Conservation (phyloP, 345 rosid species). For the Combretum micranthum region DNA sequence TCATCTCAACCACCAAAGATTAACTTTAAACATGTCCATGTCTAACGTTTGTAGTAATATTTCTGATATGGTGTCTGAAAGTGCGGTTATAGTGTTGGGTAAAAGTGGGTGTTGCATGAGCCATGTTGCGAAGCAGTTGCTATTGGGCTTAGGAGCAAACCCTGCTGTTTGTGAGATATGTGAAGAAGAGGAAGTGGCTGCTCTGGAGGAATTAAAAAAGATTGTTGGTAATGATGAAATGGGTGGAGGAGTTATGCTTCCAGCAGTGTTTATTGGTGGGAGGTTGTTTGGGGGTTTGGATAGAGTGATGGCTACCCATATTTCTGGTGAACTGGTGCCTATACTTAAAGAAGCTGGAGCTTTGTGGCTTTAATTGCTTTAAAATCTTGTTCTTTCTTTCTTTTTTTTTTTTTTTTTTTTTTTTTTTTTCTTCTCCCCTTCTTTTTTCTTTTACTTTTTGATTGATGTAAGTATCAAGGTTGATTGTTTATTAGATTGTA, state of each 20-base stretch:
- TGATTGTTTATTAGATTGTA: too few species aligned
- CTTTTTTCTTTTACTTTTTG: too few species aligned
- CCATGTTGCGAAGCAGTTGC: conserved; percentile 62
- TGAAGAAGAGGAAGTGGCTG: conserved; percentile 40
- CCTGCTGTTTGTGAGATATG: conserved; percentile 60
- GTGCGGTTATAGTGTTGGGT: conserved; percentile 70
- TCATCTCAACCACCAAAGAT: too few species aligned
- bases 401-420: too few species aligned
- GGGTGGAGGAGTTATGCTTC: conserved; percentile 37
- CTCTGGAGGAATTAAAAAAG: conserved; percentile 26
- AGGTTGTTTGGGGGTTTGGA: conserved; percentile 79
- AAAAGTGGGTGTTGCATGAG: conserved; percentile 82
- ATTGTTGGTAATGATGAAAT: neutral
- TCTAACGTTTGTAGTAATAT: neutral
- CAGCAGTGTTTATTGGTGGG: conserved; percentile 81
- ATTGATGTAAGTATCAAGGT: too few species aligned
- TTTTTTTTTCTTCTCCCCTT: too few species aligned
- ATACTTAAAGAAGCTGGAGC: conserved; percentile 77
- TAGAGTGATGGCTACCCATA: conserved; percentile 81
- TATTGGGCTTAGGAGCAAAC: conserved; percentile 67
- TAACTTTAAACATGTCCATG: neutral
- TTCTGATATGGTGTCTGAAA: conserved; percentile 41
- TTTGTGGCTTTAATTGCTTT: conserved; percentile 66
- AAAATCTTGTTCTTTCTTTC: neutral
- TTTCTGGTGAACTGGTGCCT: conserved; percentile 71